A percentile compares a stretch with the other conserved stretches of the same genome.
Evolutionary conservation across 176 grass and related monocot species (phyloP).

Genomic region (Triticum timopheevii): DNA sequence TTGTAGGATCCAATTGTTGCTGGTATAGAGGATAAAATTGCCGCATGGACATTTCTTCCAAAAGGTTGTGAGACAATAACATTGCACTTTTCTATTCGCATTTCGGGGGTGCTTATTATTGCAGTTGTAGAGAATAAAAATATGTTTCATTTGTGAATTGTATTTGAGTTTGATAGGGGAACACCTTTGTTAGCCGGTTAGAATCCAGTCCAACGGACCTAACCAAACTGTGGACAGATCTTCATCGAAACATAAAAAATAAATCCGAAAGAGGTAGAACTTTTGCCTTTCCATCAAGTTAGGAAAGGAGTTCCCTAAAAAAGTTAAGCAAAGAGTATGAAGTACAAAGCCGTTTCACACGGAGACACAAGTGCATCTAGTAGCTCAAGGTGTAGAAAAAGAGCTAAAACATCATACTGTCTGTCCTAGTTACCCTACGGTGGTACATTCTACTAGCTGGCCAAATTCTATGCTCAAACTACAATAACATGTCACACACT

Average conservation of each 20-base stretch:
- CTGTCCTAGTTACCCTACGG: neutral
- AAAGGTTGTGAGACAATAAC: constrained; percentile 58
- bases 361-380: neutral
- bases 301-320: neutral
- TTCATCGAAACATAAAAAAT: neutral
- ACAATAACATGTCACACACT: neutral
- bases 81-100: neutral
- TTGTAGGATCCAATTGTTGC: constrained; percentile 87
- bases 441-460: neutral
- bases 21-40: constrained; percentile 91
- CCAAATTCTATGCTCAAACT: neutral
- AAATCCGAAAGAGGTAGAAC: neutral
- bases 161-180: neutral
- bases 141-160: neutral
- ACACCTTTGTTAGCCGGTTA: no score
- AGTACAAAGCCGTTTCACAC: neutral
- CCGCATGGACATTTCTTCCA: constrained; percentile 97
- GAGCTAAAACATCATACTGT: neutral
- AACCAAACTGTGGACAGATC: neutral
- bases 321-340: neutral
- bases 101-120: constrained; percentile 1
- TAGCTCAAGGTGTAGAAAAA: neutral
- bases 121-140: neutral
- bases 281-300: neutral
- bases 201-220: neutral